phyloP scores from a whole-genome alignment of 345 rosid genomes.

The Moricandia arvensis region DNA sequence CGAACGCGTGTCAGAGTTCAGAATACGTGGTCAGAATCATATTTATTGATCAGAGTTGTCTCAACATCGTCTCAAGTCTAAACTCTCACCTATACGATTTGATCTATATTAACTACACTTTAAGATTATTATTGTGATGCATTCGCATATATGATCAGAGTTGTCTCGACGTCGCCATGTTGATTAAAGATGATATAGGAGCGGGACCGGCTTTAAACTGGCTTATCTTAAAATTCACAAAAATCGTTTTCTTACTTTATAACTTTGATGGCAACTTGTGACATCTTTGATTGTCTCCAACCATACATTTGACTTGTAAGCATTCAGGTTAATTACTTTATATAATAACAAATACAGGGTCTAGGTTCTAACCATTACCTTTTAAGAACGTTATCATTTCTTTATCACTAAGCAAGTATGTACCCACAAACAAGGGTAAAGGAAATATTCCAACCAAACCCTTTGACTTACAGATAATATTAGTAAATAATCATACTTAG shows the following conservation, averaged over 20 bases:
- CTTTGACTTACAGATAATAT: neutral
- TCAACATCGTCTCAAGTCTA: neutral
- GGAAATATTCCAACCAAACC: constrained; percentile 22
- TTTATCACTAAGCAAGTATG: constrained; percentile 5
- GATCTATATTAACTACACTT: neutral
- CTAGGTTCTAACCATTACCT: neutral
- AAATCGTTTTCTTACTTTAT: too few relatives aligned
- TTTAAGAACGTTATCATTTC: neutral
- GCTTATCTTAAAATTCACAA: too few relatives aligned
- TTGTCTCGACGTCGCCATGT: neutral
- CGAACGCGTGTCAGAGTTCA: neutral
- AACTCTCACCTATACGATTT: neutral
- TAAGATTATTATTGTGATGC: neutral
- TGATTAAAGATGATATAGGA: neutral
- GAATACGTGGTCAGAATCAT: neutral
- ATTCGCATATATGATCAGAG: neutral
- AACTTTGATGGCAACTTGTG: neutral
- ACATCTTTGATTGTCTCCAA: constrained; percentile 14
- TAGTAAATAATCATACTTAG: neutral
- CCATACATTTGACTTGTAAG: constrained; percentile 20
- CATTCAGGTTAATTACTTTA: neutral
- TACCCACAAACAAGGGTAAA: neutral
- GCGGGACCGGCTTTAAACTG: too few relatives aligned
- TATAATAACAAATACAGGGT: neutral
- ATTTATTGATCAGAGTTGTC: neutral